Conservation (phyloP, 2,329 filamentous ascomycete species). For the Arthrobotrys iridis region DNA sequence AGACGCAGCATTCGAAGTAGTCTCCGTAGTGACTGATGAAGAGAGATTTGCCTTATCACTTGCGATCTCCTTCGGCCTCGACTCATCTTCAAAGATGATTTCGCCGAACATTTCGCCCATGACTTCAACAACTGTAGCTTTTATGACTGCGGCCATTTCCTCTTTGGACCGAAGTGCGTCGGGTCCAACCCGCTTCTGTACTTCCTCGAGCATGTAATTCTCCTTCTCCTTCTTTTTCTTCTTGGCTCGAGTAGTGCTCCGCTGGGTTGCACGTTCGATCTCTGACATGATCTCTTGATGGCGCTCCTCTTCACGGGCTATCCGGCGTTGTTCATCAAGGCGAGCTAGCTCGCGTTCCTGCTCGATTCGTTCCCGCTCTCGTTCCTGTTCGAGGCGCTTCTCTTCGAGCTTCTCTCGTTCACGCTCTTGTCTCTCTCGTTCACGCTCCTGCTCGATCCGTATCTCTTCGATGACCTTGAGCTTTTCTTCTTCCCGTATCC, state of each 20-base stretch:
- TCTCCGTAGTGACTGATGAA: constrained; percentile 25
- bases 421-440: constrained; percentile 20
- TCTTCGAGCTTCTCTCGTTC: constrained; percentile 4
- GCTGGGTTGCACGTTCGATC: constrained; percentile 47
- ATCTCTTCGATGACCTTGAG: constrained; percentile 53
- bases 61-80: constrained; percentile 13
- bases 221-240: constrained; percentile 49
- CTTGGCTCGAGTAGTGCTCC: constrained; percentile 45
- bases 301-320: constrained; percentile 42
- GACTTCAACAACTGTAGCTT: constrained; percentile 46
- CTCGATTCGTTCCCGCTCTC: constrained; percentile 41
- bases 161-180: constrained; percentile 46
- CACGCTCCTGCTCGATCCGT: constrained; percentile 47
- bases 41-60: constrained; percentile 30
- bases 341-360: constrained; percentile 35
- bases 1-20: background rate
- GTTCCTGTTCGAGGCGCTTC: constrained; percentile 24
- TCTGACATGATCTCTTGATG: constrained; percentile 53
- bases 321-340: constrained; percentile 40
- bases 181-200: constrained; percentile 46
- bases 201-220: constrained; percentile 36
- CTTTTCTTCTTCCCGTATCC: constrained; percentile 51
- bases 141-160: constrained; percentile 46
- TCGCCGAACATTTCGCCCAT: constrained; percentile 53
- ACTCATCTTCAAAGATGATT: constrained; percentile 52